Conservation (phyloP, 192 early-diverging fungal genomes). For the Rhizophlyctis rosea region DNA sequence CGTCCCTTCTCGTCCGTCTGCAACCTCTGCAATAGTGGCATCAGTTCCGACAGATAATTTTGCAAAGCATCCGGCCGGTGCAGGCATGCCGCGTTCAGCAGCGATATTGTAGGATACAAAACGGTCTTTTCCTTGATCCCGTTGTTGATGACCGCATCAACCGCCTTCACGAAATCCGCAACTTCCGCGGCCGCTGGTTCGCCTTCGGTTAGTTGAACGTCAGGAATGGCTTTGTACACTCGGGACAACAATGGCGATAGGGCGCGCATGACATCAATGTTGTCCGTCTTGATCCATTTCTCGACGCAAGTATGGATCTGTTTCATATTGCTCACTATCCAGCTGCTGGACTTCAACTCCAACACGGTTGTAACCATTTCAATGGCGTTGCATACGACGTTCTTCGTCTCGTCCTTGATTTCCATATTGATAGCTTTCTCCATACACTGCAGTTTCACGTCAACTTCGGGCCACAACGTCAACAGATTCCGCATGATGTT, state of each 20-base stretch:
- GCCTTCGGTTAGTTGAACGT: slow-evolving; percentile 1
- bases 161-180: slow-evolving; percentile 28
- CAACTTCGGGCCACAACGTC: slow-evolving; percentile 71
- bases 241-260: slow-evolving; percentile 69
- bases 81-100: slow-evolving; percentile 26
- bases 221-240: slow-evolving; percentile 57
- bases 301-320: slow-evolving; percentile 64
- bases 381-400: slow-evolving; percentile 61
- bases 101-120: slow-evolving; percentile 8
- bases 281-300: slow-evolving; percentile 71
- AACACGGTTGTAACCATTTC: slow-evolving; percentile 67
- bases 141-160: slow-evolving; percentile 32
- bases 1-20: slow-evolving; percentile 70
- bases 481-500: slow-evolving; percentile 65
- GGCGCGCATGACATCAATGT: slow-evolving; percentile 65
- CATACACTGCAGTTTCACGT: slow-evolving; percentile 60
- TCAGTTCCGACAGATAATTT: slow-evolving; percentile 65
- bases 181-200: slow-evolving; percentile 16
- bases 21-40: slow-evolving; percentile 80
- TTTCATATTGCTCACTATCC: slow-evolving; percentile 64
- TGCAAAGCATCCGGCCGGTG: slow-evolving; percentile 23
- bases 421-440: slow-evolving; percentile 65
- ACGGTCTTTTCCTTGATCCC: slow-evolving; percentile 30
- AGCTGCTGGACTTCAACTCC: slow-evolving; percentile 55
- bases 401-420: slow-evolving; percentile 49